A percentile compares a stretch with the other conserved stretches of the same genome.
phyloP scores from a whole-genome alignment of 495 filamentous ascomycete genomes.

The Penicillium waksmanii region DNA sequence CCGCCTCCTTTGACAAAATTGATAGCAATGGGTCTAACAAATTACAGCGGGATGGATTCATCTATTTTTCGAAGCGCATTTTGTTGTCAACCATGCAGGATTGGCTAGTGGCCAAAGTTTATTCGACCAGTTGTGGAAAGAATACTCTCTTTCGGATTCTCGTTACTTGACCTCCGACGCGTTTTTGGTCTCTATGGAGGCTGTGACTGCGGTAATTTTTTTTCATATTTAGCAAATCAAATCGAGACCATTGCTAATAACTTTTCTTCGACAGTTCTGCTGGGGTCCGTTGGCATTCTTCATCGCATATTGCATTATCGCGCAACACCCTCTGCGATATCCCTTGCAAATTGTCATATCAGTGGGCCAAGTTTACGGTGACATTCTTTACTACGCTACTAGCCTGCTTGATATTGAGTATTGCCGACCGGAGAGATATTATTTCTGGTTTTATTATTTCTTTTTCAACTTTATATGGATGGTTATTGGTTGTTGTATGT shows the following conservation, averaged over 20 bases:
- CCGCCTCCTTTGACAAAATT: background rate
- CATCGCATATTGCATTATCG: slow-evolving; percentile 66
- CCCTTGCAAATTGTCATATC: slow-evolving; percentile 69
- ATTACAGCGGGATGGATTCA: slow-evolving; percentile 64
- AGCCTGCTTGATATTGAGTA: slow-evolving; percentile 65
- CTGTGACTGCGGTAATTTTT: slow-evolving; percentile 67
- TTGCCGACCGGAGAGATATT: slow-evolving; percentile 63
- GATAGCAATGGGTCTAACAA: background rate
- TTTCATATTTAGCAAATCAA: background rate
- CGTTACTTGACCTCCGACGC: slow-evolving; percentile 71
- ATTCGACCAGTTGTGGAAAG: slow-evolving; percentile 79
- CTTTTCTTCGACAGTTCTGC: background rate
- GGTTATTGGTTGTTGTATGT: slow-evolving; percentile 2
- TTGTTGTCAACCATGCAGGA: slow-evolving; percentile 56
- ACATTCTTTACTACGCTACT: slow-evolving; percentile 79
- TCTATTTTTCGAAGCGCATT: slow-evolving; percentile 78
- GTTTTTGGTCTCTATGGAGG: slow-evolving; percentile 79
- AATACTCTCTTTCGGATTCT: slow-evolving; percentile 78
- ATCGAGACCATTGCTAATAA: background rate
- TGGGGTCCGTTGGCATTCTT: slow-evolving; percentile 66
- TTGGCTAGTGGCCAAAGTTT: slow-evolving; percentile 53
- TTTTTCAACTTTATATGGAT: slow-evolving; percentile 8
- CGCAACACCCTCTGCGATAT: slow-evolving; percentile 60
- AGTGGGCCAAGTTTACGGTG: slow-evolving; percentile 79
- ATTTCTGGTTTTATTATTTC: slow-evolving; percentile 6